Evolutionary conservation across 148 eudicot genomes (phyloP), one percentile per base, ranked within the genome.

Genomic region (Salicornia ramosissima): DNA sequence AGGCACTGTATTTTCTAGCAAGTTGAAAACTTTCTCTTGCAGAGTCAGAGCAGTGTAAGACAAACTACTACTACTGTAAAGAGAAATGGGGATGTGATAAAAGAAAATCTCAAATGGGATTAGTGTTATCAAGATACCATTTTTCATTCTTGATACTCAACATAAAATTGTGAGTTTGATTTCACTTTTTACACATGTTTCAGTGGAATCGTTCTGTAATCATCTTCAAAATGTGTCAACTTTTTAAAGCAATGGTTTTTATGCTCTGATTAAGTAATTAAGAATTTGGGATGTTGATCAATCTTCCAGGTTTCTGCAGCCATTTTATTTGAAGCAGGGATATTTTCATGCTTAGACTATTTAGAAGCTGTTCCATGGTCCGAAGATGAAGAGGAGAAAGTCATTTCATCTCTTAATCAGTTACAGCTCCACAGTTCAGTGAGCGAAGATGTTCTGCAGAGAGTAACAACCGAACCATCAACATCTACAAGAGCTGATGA

Each of bases 331-430:
- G 96, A 92, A 71, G 85, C 85, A 59, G 96, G 94, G 31, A 76
- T 90, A 58, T 36, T 75, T 53, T 86, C 94, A 6, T 92, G 98
- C 75, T 79, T 92, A 69, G 96, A 88, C 68, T 83, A 86, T 75
- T 65, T 92, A 58, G 98, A 90, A 68, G 91, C 98, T 11, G 85
- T 85, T 55, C 98, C 98, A 29, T 92, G 98, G 98, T 82, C 98
- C 36, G 91, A 85, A 51, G 86, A 84, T 31, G 98, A 92, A 68
- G 96, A 92, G 79, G 94, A 84, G 68, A 86, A 74, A 56, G 85
- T 92, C 7, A 71, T 86, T 52, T 78, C 88, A 45, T 83, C 87
- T 68, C 88, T 92, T 28, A 75, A 69, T 70, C 80, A 90, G 73
- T 94, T 92, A 57, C 90, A 85, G 72, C 91, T 90, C 65, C 81